A percentile compares a stretch with the other conserved stretches of the same genome.
Evolutionary conservation across 192 early-diverging fungal genomes (phyloP).

Genomic region (Coemansia umbellata): DNA sequence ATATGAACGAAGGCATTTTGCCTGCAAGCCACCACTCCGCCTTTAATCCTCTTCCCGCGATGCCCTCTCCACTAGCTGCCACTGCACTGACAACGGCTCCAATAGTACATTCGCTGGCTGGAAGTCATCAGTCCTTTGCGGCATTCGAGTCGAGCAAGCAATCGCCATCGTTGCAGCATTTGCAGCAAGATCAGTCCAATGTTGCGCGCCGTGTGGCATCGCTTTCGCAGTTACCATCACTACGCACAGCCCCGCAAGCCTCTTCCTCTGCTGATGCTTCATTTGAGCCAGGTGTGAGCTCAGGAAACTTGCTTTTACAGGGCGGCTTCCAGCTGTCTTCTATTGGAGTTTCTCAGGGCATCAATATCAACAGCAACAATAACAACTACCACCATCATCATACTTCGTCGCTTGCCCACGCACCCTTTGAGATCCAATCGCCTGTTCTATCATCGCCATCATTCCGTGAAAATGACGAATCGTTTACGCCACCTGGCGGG

Average conservation of each 20-base stretch:
- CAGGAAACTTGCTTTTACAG: constrained; percentile 1
- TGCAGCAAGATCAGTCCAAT: constrained; percentile 23
- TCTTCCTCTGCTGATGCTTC: neutral
- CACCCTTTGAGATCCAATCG: constrained; percentile 24
- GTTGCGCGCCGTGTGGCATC: constrained; percentile 41
- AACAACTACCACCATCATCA: neutral
- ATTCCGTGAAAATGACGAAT: constrained; percentile 16
- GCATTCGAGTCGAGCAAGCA: neutral
- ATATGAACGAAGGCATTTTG: neutral
- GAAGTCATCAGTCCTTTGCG: neutral
- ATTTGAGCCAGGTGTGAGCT: neutral
- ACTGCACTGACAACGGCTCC: neutral
- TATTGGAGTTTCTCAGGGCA: neutral
- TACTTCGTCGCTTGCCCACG: constrained; percentile 17
- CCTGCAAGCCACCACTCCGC: neutral
- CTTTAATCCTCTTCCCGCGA: neutral
- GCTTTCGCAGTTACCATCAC: constrained; percentile 38
- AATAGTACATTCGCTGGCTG: neutral
- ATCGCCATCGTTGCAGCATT: constrained; percentile 16
- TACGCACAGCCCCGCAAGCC: constrained; percentile 3
- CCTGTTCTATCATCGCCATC: constrained; percentile 24
- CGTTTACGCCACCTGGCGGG: neutral
- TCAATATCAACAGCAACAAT: neutral
- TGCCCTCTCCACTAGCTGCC: constrained; percentile 2
- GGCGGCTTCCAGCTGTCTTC: neutral